A percentile compares a stretch with the other conserved stretches of the same genome.
Evolutionary conservation across 495 filamentous ascomycete genomes (phyloP).

Genomic region (Lasiosphaeriaceae sp.): DNA sequence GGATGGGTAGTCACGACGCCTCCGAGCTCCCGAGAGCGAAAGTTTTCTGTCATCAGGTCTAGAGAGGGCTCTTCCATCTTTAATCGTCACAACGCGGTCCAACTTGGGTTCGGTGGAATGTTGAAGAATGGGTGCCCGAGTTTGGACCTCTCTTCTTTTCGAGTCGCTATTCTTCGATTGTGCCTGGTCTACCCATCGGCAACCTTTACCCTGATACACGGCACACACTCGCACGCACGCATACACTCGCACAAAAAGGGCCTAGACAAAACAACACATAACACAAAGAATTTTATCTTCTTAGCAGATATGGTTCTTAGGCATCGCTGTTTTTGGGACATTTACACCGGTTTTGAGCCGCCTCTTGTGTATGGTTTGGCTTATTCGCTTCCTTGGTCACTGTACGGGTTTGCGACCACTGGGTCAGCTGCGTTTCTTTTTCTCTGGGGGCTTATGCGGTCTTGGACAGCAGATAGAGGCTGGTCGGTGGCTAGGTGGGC

Average conservation of each 20-base stretch:
- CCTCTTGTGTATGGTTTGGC: too few relatives aligned
- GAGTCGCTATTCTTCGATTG: neutral
- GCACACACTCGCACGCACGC: neutral
- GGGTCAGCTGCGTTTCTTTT: too few relatives aligned
- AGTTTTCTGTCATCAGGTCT: too few relatives aligned
- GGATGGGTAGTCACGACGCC: neutral
- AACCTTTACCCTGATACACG: neutral
- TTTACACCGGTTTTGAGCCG: neutral
- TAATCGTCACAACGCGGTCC: too few relatives aligned
- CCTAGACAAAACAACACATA: neutral
- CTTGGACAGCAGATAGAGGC: too few relatives aligned
- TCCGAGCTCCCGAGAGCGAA: too few relatives aligned
- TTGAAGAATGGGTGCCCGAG: neutral
- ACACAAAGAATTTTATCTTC: neutral
- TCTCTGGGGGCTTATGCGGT: too few relatives aligned
- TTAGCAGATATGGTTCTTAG: neutral
- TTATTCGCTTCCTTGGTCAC: too few relatives aligned
- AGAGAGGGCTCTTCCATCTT: too few relatives aligned
- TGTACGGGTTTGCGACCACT: too few relatives aligned
- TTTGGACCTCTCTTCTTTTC: neutral
- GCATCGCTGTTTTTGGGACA: neutral
- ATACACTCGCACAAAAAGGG: neutral
- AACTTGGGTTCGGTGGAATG: too few relatives aligned
- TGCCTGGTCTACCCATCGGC: neutral
- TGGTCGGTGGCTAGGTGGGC: too few relatives aligned